Evolutionary conservation across 169 alveolate species (phyloP), one percentile per base, ranked within the genome.

Genomic region (Cryptosporidium baileyi): DNA sequence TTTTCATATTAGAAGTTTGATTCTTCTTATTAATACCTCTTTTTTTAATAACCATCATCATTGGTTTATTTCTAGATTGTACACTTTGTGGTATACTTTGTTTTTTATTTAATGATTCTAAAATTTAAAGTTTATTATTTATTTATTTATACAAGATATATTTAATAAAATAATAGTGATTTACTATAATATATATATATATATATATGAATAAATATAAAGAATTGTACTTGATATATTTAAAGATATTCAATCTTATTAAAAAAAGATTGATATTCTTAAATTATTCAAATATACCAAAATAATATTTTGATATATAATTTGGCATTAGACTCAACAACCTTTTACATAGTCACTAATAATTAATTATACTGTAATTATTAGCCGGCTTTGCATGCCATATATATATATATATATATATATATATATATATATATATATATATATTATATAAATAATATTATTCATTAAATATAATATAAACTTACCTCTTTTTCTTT

Each of bases 11-110:
- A 32, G 85, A 51, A 8, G 65, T 57, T 19, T 74, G 74, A 54
- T 41, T 74, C 11, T 24, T 57, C 57, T 74, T 74, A n/a, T 22
- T 40, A 15, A 74, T 74, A 13, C 65, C 65, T 57, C 60, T 51
- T 30, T 74, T 57, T 22, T 74, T 74, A 6, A 91, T 19, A 0
- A 93, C 79, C 94, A 91, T 91, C 90, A 91, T 82, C 24, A 89
- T 81, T n/a, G 94, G 94, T 45, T 91, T 91, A 79, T 90, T 91
- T 38, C 94, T 80, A 3, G 90, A 82, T 79, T 91, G 82, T 2
- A 91, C 92, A 5, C 62, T 81, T 40, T 91, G 89, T 30, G 94
- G 88, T n/a, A 89, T 74, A 60, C 94, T 91, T 89, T 91, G 94
- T 49, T 80, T 90, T 26, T 82, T 85, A 11, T 89, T 34, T 60